A percentile compares a stretch with the other conserved stretches of the same genome.
Evolutionary conservation across 257 asterid species (phyloP).

Genomic region (Solanum appendiculatum): DNA sequence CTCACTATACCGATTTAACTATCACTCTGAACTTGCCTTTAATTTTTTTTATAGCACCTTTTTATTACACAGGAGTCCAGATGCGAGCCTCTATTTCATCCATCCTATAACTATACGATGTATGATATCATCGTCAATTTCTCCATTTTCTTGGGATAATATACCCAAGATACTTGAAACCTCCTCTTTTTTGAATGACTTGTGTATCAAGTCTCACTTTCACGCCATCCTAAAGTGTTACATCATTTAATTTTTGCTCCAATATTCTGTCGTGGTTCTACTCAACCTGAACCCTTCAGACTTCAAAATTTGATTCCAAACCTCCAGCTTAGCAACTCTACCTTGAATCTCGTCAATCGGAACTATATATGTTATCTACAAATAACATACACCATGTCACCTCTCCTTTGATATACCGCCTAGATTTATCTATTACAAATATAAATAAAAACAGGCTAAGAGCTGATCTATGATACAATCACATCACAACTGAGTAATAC

Average conservation of each 20-base stretch:
- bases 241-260: background rate
- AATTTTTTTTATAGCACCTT: background rate
- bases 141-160: background rate
- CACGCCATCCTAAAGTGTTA: background rate
- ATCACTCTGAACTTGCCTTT: background rate
- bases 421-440: no score
- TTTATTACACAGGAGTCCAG: background rate
- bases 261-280: background rate
- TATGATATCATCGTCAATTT: background rate
- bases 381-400: background rate
- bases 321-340: background rate
- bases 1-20: background rate
- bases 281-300: background rate
- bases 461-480: background rate
- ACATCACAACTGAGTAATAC: background rate
- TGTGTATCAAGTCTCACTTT: background rate
- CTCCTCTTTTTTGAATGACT: background rate
- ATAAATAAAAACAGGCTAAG: background rate
- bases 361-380: no score
- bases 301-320: background rate
- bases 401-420: background rate
- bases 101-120: background rate
- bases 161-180: background rate
- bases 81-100: background rate
- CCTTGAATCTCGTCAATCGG: background rate